phyloP scores from a whole-genome alignment of 2,329 filamentous ascomycete genomes.

The Aspergillus tamarii region DNA sequence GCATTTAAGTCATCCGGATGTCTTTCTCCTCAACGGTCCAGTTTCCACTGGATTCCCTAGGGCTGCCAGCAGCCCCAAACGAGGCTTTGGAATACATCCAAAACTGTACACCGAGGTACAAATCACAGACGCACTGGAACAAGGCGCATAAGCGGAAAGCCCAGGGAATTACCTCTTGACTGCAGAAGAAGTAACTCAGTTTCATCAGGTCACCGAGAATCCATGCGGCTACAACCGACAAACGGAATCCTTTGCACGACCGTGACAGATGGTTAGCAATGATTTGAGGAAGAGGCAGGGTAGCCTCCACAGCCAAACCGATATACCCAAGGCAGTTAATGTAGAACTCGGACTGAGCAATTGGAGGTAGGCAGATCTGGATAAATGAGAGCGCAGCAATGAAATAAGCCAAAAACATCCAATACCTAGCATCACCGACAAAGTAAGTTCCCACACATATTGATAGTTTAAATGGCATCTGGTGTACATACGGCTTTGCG shows the following conservation, averaged over 20 bases:
- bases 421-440: slow-evolving; percentile 48
- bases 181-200: slow-evolving; percentile 54
- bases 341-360: slow-evolving; percentile 47
- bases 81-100: slow-evolving; percentile 48
- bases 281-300: slow-evolving; percentile 52
- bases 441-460: slow-evolving; percentile 13
- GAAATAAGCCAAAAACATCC: slow-evolving; percentile 61
- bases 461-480: background rate
- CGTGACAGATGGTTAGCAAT: slow-evolving; percentile 50
- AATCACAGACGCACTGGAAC: slow-evolving; percentile 53
- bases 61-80: slow-evolving; percentile 26
- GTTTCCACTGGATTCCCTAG: slow-evolving; percentile 28
- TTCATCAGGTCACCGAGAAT: slow-evolving; percentile 55
- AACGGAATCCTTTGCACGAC: slow-evolving; percentile 53
- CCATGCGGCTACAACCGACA: slow-evolving; percentile 53
- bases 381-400: slow-evolving; percentile 52
- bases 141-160: slow-evolving; percentile 53
- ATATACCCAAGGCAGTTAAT: slow-evolving; percentile 49
- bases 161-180: slow-evolving; percentile 48
- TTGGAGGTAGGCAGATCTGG: slow-evolving; percentile 56
- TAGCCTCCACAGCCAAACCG: slow-evolving; percentile 53
- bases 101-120: slow-evolving; percentile 52
- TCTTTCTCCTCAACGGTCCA: slow-evolving; percentile 41
- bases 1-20: slow-evolving; percentile 40
- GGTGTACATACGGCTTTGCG: slow-evolving; percentile 52